Percentiles rank a stretch among this genome's conserved stretches.
Conservation (phyloP, 768 basidiomycete genomes). For the Rhodotorula kratochvilovae region DNA sequence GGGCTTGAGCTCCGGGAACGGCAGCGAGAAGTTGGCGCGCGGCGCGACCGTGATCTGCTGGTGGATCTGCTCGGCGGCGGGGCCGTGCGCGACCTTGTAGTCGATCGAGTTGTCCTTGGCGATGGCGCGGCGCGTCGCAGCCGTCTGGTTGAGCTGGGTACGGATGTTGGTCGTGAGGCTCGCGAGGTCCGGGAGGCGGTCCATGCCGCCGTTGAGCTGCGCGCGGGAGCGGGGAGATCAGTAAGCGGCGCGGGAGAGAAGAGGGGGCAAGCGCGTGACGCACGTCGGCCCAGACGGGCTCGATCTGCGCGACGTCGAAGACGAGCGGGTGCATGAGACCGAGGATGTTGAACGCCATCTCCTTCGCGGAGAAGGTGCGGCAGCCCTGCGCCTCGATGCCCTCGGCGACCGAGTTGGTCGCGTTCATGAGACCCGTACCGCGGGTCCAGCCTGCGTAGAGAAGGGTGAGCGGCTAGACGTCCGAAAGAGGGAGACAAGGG, state of each 20-base stretch:
- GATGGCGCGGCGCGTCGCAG: conserved; percentile 87
- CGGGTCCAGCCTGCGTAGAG: conserved; percentile 74
- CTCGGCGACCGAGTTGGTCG: conserved; percentile 89
- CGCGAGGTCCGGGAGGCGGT: conserved; percentile 88
- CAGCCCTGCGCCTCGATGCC: conserved; percentile 89
- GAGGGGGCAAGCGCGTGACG: not conserved
- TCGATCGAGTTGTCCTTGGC: conserved; percentile 92
- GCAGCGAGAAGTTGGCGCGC: conserved; percentile 95
- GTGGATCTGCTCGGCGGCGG: conserved; percentile 83
- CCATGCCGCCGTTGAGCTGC: conserved; percentile 93
- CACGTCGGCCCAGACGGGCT: conserved; percentile 90
- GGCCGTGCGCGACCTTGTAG: conserved; percentile 82
- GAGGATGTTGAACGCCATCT: conserved; percentile 99
- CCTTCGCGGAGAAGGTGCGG: conserved; percentile 97
- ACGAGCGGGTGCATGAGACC: conserved; percentile 98
- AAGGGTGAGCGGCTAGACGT: too few species aligned
- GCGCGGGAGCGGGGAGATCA: too few species aligned
- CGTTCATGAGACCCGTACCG: conserved; percentile 93
- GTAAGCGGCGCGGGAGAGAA: not conserved
- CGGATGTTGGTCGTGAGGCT: conserved; percentile 87
- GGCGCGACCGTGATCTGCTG: conserved; percentile 89
- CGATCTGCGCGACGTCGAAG: conserved; percentile 98
- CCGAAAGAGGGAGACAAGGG: too few species aligned
- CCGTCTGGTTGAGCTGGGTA: conserved; percentile 70
- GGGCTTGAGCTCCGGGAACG: conserved; percentile 78